Base-by-base conservation (phyloP, 148 eudicot species). In the Beta vulgaris region DNA sequence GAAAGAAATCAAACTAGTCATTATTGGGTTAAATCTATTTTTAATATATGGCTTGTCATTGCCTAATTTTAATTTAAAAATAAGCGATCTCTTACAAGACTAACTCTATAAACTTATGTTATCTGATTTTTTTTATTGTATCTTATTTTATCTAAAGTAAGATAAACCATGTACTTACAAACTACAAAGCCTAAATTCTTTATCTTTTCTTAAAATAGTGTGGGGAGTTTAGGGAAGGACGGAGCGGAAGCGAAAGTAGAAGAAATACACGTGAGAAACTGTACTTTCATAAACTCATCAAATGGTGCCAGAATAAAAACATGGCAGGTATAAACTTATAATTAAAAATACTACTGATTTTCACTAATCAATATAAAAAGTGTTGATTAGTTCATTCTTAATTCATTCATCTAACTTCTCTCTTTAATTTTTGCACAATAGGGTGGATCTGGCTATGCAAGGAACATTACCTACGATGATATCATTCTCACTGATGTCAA, bases 301-400 rank as follows among this genome's bases (percentile, higher is more conserved):
- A 75, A 77, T 64, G 91, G 89, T 36, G 89, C 81, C 6, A 82
- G 91, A 71, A 89, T 89, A 73, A 89, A 89, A 81, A 87, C 86
- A 53, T 89, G 93, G 93, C 85, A 84, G 93, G 93, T 87, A 3
- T 6, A 55, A 43, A 21, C 13, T 62, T 12, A 16, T 19, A 31
- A 18, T n/a, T n/a, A 57, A 28, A 23, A 72, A 15, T 26, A 48
- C n/a, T n/a, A n/a, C n/a, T n/a, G n/a, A n/a, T n/a, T n/a, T n/a
- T n/a, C n/a, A n/a, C n/a, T n/a, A n/a, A n/a, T n/a, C n/a, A n/a
- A n/a, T n/a, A n/a, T n/a, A n/a, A n/a, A n/a, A 39, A 39, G 43
- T 39, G 43, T 39, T 39, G 43, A n/a, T n/a, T n/a, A n/a, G n/a
- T n/a, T n/a, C n/a, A n/a, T n/a, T n/a, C n/a, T n/a, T n/a, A n/a